Base-by-base conservation (phyloP, 2,329 filamentous ascomycete species). In the Verticillium nonalfalfae region DNA sequence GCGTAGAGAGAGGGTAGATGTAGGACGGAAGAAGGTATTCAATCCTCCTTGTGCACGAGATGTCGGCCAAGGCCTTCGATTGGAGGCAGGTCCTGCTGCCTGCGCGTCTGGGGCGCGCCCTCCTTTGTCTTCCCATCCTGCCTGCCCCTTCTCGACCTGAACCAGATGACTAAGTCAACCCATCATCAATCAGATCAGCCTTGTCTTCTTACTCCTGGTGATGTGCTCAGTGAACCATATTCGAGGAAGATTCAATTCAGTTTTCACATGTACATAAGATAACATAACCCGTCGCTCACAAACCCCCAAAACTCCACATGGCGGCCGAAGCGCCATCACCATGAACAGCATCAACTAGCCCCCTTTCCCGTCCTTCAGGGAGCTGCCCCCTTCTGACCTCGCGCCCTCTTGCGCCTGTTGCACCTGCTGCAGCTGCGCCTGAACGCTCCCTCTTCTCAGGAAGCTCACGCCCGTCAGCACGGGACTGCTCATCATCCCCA, bases 361-460 rank as follows among this genome's bases (percentile, higher is more conserved):
- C 45, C 45, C 45, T 50, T 26, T 50, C n/a, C 45, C 45, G 1
- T 50, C 45, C 45, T 50, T 50, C 45, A 50, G 9, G 2, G 45
- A 50, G 15, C 45, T 21, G 7, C 45, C 45, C 9, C 45, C 45
- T 11, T 50, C 45, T 21, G 45, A 50, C 18, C 45, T 50, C 9
- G 45, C 45, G n/a, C 58, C 31, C 26, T 59, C 13, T 18, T 59
- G n/a, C 40, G 39, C n/a, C 45, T 45, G 33, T 34, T 45, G 21
- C n/a, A 59, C 18, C 31, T 59, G 58, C 45, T 59, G 58, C 33
- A 59, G 10, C n/a, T 59, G 58, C 58, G 45, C 71, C 71, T 83
- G 81, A 61, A 83, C 78, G 65, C 81, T 84, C 11, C 76, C 75
- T 61, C 81, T 74, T 60, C 81, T 74, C 62, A 84, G 62, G 61